A percentile compares a stretch with the other conserved stretches of the same genome.
Evolutionary conservation across 2,329 filamentous ascomycete genomes (phyloP).

Genomic region (Parafenestella ontariensis): DNA sequence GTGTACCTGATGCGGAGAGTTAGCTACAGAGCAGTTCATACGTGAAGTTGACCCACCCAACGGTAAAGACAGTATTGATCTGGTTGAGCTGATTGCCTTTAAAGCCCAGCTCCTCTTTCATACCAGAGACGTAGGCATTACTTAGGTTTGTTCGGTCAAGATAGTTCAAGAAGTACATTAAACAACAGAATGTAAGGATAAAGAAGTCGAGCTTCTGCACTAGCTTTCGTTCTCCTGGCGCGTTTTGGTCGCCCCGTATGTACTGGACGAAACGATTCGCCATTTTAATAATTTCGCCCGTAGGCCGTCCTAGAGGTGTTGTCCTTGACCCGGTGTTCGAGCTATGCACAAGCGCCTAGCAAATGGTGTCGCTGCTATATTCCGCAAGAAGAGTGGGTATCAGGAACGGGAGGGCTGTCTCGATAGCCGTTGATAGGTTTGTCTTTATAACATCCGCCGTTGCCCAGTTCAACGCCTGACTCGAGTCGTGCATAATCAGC

Average conservation of each 20-base stretch:
- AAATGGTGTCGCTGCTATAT: background rate
- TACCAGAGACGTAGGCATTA: constrained; percentile 53
- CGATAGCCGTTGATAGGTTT: background rate
- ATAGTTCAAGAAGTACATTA: constrained; percentile 51
- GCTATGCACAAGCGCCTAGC: background rate
- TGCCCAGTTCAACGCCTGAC: constrained; percentile 11
- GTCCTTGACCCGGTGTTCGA: background rate
- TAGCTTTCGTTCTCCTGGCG: constrained; percentile 53
- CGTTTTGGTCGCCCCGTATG: constrained; percentile 43
- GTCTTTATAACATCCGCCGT: background rate
- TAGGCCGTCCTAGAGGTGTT: background rate
- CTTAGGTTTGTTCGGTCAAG: constrained; percentile 50
- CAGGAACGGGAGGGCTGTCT: background rate
- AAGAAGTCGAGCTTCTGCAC: constrained; percentile 69
- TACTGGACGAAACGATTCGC: constrained; percentile 40
- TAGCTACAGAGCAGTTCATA: background rate
- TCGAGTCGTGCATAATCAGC: constrained; percentile 16
- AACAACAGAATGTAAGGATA: constrained; percentile 69
- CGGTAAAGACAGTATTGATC: constrained; percentile 53
- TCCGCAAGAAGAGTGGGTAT: background rate
- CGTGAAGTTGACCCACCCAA: constrained; percentile 23
- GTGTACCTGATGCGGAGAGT: constrained; percentile 38
- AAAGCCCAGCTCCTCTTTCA: constrained; percentile 51
- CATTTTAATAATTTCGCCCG: constrained; percentile 23
- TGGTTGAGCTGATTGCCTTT: constrained; percentile 52